Conservation (phyloP, 768 basidiomycete species). For the Xerocomellus amylosporus region DNA sequence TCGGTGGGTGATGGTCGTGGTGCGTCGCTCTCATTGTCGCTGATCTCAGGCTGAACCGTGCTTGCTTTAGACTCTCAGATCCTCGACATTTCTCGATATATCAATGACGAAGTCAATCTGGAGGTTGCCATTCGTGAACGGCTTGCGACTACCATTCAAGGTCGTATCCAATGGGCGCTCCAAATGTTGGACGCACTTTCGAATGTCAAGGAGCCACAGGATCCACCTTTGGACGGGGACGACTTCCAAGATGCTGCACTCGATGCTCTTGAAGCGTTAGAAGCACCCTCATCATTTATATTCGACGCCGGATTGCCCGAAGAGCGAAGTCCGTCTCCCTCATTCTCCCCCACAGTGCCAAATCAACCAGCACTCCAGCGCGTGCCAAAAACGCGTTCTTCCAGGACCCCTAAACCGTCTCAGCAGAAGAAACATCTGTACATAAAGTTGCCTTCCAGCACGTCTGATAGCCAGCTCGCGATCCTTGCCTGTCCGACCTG, state of each 20-base stretch:
- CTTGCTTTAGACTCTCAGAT: constrained; percentile 13
- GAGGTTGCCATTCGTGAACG: constrained; percentile 44
- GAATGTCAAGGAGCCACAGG: constrained; percentile 13
- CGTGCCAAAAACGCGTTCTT: constrained; percentile 26
- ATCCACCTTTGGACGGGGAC: constrained; percentile 23
- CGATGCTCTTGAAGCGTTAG: constrained; percentile 42
- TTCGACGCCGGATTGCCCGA: constrained; percentile 28
- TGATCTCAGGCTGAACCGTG: background rate
- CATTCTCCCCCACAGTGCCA: constrained; percentile 16
- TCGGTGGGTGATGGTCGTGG: constrained; percentile 15
- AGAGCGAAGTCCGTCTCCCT: constrained; percentile 23
- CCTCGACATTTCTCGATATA: constrained; percentile 12
- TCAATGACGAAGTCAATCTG: constrained; percentile 41
- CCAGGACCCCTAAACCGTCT: constrained; percentile 27
- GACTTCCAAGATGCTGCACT: constrained; percentile 41
- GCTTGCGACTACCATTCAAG: constrained; percentile 40
- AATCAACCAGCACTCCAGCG: constrained; percentile 16
- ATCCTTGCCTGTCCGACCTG: constrained; percentile 45
- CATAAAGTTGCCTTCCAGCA: constrained; percentile 34
- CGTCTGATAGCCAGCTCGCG: constrained; percentile 30
- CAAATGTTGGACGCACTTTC: constrained; percentile 38
- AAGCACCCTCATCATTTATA: constrained; percentile 38
- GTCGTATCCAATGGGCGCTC: constrained; percentile 47
- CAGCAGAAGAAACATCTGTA: constrained; percentile 39
- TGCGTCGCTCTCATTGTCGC: constrained; percentile 6